Evolutionary conservation across 108 stramenopile species (phyloP).

Genomic region (Nitzschia palea): DNA sequence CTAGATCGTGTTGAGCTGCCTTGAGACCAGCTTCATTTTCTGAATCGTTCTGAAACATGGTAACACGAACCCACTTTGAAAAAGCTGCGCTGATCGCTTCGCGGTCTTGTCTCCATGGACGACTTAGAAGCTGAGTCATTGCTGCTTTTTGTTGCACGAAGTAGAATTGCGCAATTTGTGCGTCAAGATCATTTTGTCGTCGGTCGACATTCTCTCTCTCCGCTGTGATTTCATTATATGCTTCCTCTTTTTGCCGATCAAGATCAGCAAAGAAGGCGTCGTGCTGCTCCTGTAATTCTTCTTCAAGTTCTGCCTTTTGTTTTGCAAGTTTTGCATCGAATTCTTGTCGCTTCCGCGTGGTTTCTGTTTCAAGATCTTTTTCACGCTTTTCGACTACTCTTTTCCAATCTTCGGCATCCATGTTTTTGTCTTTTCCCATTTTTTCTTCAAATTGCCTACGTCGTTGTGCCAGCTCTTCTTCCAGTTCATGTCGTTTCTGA

Average conservation of each 20-base stretch:
- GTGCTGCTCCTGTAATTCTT: slow-evolving; percentile 8
- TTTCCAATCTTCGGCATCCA: slow-evolving; percentile 4
- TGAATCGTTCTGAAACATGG: slow-evolving; percentile 39
- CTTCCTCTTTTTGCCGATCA: slow-evolving; percentile 7
- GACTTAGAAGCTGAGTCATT: slow-evolving; percentile 15
- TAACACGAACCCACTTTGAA: slow-evolving; percentile 49
- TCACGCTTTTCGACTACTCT: neutral
- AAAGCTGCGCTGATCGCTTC: slow-evolving; percentile 48
- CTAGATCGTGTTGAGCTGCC: slow-evolving; percentile 12
- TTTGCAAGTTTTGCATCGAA: slow-evolving; percentile 7
- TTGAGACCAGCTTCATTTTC: slow-evolving; percentile 19
- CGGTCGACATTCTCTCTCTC: slow-evolving; percentile 1
- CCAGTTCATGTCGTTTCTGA: slow-evolving; percentile 10
- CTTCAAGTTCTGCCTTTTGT: slow-evolving; percentile 7
- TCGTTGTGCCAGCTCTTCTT: slow-evolving; percentile 20
- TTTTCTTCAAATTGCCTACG: slow-evolving; percentile 13
- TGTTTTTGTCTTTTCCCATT: neutral
- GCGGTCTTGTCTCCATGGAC: slow-evolving; percentile 39
- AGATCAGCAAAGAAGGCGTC: slow-evolving; percentile 24
- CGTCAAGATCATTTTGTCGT: slow-evolving; percentile 13
- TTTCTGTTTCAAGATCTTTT: slow-evolving; percentile 6
- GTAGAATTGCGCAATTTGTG: slow-evolving; percentile 4
- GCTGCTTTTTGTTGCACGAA: slow-evolving; percentile 30
- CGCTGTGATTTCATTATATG: slow-evolving; percentile 10
- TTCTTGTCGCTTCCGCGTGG: neutral